A percentile compares a stretch with the other conserved stretches of the same genome.
Conservation (phyloP, 1,139 yeast genomes). For the Geotrichum fermentans region DNA sequence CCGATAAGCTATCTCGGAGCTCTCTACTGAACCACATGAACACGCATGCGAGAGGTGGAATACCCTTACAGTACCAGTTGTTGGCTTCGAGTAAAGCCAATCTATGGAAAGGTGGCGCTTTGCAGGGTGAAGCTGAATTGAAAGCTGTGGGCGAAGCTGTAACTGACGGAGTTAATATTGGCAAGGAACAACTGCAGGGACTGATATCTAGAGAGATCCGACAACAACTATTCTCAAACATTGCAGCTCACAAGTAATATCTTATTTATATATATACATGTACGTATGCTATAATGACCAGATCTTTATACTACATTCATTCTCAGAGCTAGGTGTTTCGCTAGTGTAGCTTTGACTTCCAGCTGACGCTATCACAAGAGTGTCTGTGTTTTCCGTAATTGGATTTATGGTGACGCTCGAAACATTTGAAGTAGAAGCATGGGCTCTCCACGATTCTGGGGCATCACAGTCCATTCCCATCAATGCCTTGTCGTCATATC, state of each 20-base stretch:
- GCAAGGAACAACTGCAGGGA: conserved; percentile 36
- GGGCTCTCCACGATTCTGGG: conserved; percentile 19
- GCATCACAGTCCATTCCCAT: conserved; percentile 25
- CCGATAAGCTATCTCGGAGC: conserved; percentile 23
- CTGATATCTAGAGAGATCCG: conserved; percentile 32
- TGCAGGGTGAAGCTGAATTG: neutral
- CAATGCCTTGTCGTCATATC: conserved; percentile 30
- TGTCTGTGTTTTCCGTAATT: conserved; percentile 14
- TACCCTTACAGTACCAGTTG: conserved; percentile 3
- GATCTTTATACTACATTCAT: conserved; percentile 16
- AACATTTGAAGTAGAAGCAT: conserved; percentile 17
- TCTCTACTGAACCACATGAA: conserved; percentile 20
- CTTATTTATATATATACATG: too few species aligned
- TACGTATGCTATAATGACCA: conserved; percentile 2
- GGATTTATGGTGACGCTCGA: conserved; percentile 28
- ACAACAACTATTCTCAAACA: conserved; percentile 26
- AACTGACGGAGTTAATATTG: conserved; percentile 30
- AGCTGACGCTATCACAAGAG: conserved; percentile 11
- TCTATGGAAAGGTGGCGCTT: conserved; percentile 11
- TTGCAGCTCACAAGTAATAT: conserved; percentile 5
- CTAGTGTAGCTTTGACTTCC: conserved; percentile 16
- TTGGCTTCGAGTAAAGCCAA: conserved; percentile 11
- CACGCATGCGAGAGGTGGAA: conserved; percentile 8
- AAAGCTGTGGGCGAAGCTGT: conserved; percentile 23
- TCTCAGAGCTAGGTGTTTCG: conserved; percentile 1